Percentiles rank a stretch among this genome's conserved stretches.
Conservation (phyloP, 2,329 filamentous ascomycete species). For the Fonsecaea multimorphosa region DNA sequence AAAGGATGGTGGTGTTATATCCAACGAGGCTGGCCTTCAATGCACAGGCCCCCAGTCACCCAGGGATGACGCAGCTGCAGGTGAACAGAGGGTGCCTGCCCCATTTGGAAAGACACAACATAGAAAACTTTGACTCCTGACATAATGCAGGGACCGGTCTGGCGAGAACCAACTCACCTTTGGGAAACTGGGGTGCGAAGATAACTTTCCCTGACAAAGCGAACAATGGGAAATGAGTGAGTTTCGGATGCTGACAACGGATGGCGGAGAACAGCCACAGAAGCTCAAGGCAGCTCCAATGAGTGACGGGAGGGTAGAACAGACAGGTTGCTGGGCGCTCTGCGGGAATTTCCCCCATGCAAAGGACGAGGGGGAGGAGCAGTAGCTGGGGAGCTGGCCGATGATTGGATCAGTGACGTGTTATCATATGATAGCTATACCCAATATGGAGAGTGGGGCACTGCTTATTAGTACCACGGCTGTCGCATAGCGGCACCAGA, state of each 20-base stretch:
- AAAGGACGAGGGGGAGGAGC: background rate
- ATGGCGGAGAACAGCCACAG: background rate
- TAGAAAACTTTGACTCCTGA: background rate
- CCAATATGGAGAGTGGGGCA: background rate
- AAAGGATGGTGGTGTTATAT: background rate
- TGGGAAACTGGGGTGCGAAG: background rate
- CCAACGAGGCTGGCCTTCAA: background rate
- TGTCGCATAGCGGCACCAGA: too few species aligned
- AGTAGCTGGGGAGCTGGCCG: background rate
- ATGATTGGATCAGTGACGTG: conserved; percentile 2
- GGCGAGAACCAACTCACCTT: background rate
- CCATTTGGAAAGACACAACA: background rate
- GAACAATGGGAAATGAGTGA: background rate
- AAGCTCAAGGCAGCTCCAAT: background rate
- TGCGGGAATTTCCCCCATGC: background rate
- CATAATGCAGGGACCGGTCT: background rate
- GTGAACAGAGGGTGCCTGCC: background rate
- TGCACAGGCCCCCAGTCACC: background rate
- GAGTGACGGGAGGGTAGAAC: background rate
- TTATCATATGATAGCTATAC: background rate
- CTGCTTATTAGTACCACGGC: conserved; percentile 3
- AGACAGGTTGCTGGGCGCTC: background rate
- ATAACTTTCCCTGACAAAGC: conserved; percentile 1
- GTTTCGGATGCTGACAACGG: background rate
- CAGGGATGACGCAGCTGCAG: background rate